A percentile compares a stretch with the other conserved stretches of the same genome.
phyloP scores from a whole-genome alignment of 305 asterid genomes.

The Fraxinus nigra region DNA sequence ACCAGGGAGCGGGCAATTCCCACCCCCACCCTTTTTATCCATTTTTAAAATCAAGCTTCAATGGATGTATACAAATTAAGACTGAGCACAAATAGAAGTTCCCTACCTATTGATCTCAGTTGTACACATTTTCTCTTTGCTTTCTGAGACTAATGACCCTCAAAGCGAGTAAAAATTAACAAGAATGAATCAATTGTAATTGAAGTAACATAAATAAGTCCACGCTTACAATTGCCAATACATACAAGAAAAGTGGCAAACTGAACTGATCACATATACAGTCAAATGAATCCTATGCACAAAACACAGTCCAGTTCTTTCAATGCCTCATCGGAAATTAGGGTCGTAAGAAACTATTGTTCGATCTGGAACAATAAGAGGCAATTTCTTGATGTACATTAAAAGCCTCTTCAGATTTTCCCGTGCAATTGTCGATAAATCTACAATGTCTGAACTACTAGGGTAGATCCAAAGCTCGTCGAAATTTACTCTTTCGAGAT shows the following conservation, averaged over 20 bases:
- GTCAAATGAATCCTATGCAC: conserved; percentile 27
- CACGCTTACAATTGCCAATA: background rate
- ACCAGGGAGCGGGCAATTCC: background rate
- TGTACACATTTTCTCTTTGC: background rate
- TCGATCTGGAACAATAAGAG: conserved; percentile 32
- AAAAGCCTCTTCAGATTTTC: conserved; percentile 44
- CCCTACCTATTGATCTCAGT: background rate
- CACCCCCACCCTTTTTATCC: background rate
- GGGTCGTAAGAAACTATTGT: conserved; percentile 32
- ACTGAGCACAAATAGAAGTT: background rate
- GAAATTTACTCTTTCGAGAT: conserved; percentile 40
- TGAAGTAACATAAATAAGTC: background rate
- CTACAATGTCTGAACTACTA: conserved; percentile 32
- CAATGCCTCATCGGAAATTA: conserved; percentile 22
- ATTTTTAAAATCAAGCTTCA: background rate
- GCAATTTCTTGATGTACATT: conserved; percentile 43
- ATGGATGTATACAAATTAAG: background rate
- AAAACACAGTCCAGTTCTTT: background rate
- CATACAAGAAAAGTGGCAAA: conserved; percentile 6
- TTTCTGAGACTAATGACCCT: background rate
- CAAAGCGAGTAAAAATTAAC: background rate
- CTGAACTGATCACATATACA: conserved; percentile 21
- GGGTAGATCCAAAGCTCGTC: conserved; percentile 50
- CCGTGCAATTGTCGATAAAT: conserved; percentile 30
- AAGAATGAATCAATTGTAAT: background rate